Base-by-base conservation (phyloP, 208 protist genomes). In the Polymyxa betae region DNA sequence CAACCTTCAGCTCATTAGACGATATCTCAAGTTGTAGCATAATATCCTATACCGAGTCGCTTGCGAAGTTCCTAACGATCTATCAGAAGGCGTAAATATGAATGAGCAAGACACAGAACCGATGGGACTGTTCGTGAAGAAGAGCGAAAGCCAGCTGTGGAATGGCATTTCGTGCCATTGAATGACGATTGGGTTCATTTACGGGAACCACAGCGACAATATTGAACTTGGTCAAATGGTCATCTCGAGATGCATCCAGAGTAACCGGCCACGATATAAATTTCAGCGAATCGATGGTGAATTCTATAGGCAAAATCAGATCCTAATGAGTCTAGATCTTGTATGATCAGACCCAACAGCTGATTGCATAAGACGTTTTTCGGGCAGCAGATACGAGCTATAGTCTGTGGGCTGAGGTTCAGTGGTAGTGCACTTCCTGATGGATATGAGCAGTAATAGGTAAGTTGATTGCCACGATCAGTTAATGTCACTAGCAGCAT, bases 221-320 rank as follows among this genome's bases (percentile, higher is more conserved):
- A 43, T 82, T 82, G 72, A 82, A 82, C n/a, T 35, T 82, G 16
- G 72, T 35, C 16, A 82, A 38, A 40, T 35, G 16, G 72, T 82
- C 72, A 43, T 82, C 40, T 60, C 12, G 24, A 29, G 49, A 60
- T 5, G 12, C 49, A n/a, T 82, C 72, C 5, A 82, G 16, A 35
- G 72, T 82, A 43, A 82, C 72, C 72, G 72, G 72, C 72, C 72
- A 82, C n/a, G 72, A 82, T 45, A 82, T 20, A 43, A 82, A 82
- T 43, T 82, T 82, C 16, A 82, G 16, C 5, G 10, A 38, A 43
- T 82, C 72, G 72, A 82, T 82, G 72, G 5, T n/a, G 72, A 82
- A 82, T n/a, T 82, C 72, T 60, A 24, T 24, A 60, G 12, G 24
- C 12, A 60, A 60, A 29, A 60, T 60, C 24, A 60, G 49, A 29